phyloP scores from a whole-genome alignment of 129 eudicot genomes.

The Sambucus nigra region DNA sequence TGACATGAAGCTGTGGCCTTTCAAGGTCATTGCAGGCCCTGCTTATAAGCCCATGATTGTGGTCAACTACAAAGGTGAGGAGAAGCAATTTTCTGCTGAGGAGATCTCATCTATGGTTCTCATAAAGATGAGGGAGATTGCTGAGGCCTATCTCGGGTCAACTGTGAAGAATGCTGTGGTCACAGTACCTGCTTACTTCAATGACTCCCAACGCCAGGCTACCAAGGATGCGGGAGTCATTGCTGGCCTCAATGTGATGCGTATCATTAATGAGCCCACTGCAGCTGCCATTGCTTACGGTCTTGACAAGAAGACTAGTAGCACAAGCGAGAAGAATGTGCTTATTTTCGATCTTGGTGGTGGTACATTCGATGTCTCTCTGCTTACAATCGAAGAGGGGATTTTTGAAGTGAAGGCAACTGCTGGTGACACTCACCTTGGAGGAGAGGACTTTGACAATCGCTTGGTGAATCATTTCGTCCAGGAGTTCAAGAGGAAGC shows the following conservation, averaged over 20 bases:
- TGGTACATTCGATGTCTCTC: conserved; percentile 31
- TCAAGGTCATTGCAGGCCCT: conserved; percentile 39
- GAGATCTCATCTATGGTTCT: too few relatives aligned
- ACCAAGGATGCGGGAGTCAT: conserved; percentile 38
- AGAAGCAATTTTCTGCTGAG: too few relatives aligned
- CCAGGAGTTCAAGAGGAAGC: conserved; percentile 34
- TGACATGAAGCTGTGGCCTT: conserved; percentile 44
- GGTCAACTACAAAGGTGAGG: conserved; percentile 36
- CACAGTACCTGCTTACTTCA: too few relatives aligned
- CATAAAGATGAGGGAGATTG: conserved; percentile 41
- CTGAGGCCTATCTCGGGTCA: conserved; percentile 32
- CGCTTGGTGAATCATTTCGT: conserved; percentile 35
- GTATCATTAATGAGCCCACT: conserved; percentile 32
- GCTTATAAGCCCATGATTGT: conserved; percentile 39
- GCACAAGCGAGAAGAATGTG: conserved; percentile 34
- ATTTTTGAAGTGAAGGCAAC: conserved; percentile 36
- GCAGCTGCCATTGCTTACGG: conserved; percentile 55
- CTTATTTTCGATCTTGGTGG: too few relatives aligned
- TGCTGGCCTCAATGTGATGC: conserved; percentile 40
- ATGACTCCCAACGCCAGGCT: too few relatives aligned
- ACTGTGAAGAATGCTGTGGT: too few relatives aligned
- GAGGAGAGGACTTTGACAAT: conserved; percentile 43
- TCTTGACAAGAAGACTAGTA: conserved; percentile 36
- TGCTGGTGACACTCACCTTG: conserved; percentile 34
- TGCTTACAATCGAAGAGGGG: conserved; percentile 30